These are phyloP conservation scores for Naematelia encephala DNA, from an alignment of 768 basidiomycete species.

Conservation along the genomic window DNA sequence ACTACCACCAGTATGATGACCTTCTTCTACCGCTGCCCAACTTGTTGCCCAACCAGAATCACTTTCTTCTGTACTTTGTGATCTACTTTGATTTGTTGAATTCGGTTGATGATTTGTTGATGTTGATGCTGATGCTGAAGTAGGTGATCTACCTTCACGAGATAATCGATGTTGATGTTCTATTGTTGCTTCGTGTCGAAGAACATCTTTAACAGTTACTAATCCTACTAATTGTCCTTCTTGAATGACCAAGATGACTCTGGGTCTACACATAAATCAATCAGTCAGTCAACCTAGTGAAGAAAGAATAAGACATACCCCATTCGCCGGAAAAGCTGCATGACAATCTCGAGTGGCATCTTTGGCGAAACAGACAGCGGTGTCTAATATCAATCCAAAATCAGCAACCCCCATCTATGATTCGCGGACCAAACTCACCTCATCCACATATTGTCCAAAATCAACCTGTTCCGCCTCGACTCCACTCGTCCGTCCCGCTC, in stretches of 20 bases:
- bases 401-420: background rate
- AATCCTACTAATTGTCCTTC: conserved; percentile 77
- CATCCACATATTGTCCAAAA: conserved; percentile 84
- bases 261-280: conserved; percentile 61
- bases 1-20: conserved; percentile 5
- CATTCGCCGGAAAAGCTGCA: conserved; percentile 96
- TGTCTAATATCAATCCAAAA: conserved; percentile 60
- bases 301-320: conserved; percentile 62
- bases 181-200: conserved; percentile 66
- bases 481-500: conserved; percentile 21
- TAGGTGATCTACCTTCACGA: background rate
- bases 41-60: conserved; percentile 26
- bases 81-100: background rate
- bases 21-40: conserved; percentile 20
- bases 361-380: conserved; percentile 89
- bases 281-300: conserved; percentile 12
- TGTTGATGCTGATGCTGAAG: background rate
- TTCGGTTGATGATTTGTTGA: conserved; percentile 13
- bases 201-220: conserved; percentile 92
- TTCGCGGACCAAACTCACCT: conserved; percentile 57
- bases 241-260: conserved; percentile 91
- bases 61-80: conserved; percentile 2
- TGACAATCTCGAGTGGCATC: conserved; percentile 89
- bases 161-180: conserved; percentile 12
- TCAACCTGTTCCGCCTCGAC: conserved; percentile 50